These are phyloP conservation scores for Fistulinella prunicolor DNA, from an alignment of 768 basidiomycete genomes.

Conservation along the genomic window DNA sequence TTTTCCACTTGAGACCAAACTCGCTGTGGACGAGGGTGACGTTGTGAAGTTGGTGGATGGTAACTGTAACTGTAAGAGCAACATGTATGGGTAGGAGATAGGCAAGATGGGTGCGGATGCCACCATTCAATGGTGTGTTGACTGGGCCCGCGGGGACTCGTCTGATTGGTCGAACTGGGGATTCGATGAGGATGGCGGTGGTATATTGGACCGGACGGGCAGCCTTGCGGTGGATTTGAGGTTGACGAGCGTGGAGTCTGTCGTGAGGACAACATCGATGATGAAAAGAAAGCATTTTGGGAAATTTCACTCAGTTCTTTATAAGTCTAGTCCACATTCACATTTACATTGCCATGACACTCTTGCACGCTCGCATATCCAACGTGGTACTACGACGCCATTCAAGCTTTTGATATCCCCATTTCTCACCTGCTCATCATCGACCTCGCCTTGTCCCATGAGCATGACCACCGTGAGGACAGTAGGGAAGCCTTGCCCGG, in stretches of 20 bases:
- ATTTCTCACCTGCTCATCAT: conserved; percentile 33
- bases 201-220: no score
- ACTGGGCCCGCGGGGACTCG: no score
- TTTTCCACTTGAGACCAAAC: conserved; percentile 69
- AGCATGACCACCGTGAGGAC: not conserved
- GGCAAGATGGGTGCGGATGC: conserved; percentile 55
- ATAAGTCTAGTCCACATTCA: no score
- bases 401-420: conserved; percentile 20
- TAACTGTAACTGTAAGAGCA: conserved; percentile 57
- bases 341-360: not conserved
- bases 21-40: conserved; percentile 72
- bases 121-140: not conserved
- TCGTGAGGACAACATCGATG: no score
- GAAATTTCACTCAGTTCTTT: no score
- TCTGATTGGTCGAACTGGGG: no score
- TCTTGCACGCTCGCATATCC: no score
- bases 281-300: no score
- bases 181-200: no score
- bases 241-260: no score
- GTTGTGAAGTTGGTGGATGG: conserved; percentile 64
- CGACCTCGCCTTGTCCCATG: conserved; percentile 10
- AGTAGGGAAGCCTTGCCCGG: conserved; percentile 34
- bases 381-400: no score
- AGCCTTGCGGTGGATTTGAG: no score
- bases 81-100: conserved; percentile 65